phyloP scores from a whole-genome alignment of 2,329 filamentous ascomycete genomes.

The Xylaria sp. region DNA sequence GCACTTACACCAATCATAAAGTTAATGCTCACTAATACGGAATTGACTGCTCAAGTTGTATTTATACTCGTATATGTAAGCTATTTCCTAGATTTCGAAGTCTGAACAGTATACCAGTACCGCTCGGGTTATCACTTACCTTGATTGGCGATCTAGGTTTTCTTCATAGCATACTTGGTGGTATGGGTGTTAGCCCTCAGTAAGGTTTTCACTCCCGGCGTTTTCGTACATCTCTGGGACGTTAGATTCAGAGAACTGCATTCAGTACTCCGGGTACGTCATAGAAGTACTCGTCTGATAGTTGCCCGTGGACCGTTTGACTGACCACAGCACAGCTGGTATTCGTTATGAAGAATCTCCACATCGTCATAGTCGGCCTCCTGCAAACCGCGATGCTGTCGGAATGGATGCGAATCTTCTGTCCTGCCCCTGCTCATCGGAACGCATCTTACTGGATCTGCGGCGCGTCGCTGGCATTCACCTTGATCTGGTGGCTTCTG shows the following conservation, averaged over 20 bases:
- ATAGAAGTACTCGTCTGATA: background rate
- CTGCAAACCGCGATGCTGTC: constrained; percentile 1
- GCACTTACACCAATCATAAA: background rate
- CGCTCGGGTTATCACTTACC: background rate
- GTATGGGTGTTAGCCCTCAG: background rate
- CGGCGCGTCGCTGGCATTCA: background rate
- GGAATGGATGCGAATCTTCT: background rate
- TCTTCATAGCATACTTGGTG: background rate
- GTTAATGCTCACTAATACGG: background rate
- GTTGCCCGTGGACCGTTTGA: background rate
- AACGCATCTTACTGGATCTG: background rate
- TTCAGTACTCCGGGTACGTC: background rate
- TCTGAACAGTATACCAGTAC: background rate
- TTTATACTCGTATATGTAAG: background rate
- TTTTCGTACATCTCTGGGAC: background rate
- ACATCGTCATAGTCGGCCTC: background rate
- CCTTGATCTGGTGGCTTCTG: background rate
- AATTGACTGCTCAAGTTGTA: background rate
- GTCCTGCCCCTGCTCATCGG: background rate
- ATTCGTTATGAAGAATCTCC: background rate
- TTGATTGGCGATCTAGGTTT: background rate
- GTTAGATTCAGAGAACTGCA: background rate
- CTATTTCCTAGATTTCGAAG: background rate
- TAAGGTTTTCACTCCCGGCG: background rate
- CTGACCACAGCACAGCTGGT: background rate